Conservation (phyloP, 129 eudicot genomes). For the Pulicaria dysenterica region DNA sequence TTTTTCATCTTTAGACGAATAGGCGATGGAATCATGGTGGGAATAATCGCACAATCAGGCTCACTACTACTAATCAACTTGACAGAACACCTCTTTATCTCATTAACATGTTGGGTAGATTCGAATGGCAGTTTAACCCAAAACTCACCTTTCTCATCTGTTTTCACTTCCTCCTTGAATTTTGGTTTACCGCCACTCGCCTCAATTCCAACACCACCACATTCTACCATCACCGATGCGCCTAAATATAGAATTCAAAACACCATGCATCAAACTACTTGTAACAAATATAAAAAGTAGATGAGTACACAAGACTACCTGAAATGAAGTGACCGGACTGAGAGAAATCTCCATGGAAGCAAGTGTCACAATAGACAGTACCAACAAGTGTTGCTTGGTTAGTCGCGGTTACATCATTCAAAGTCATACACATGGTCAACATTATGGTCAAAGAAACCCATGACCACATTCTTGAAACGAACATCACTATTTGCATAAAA, state of each 20-base stretch:
- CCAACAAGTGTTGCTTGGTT: constrained; percentile 56
- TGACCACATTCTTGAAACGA: constrained; percentile 18
- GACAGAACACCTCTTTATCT: constrained; percentile 60
- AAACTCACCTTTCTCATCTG: constrained; percentile 71
- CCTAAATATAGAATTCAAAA: constrained; percentile 39
- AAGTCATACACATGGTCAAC: constrained; percentile 38
- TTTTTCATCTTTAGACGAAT: constrained; percentile 58
- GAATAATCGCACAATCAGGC: constrained; percentile 64
- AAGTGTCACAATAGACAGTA: constrained; percentile 82
- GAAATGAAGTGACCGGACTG: constrained; percentile 68
- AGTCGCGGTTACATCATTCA: constrained; percentile 37
- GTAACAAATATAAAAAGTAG: not conserved
- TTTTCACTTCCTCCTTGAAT: constrained; percentile 57
- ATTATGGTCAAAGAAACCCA: constrained; percentile 38
- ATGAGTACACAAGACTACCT: constrained; percentile 49
- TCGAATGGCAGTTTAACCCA: constrained; percentile 59
- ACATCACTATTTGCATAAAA: constrained; percentile 18
- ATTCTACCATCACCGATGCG: constrained; percentile 81
- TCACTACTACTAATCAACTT: constrained; percentile 63
- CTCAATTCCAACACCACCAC: constrained; percentile 35
- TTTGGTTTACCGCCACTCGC: constrained; percentile 16
- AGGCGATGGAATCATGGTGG: constrained; percentile 44
- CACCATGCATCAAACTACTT: constrained; percentile 17
- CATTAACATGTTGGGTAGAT: constrained; percentile 48
- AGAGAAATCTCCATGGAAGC: constrained; percentile 57